A percentile compares a stretch with the other conserved stretches of the same genome.
These are phyloP conservation scores for Hyaloperonospora brassicae DNA, from an alignment of 352 stramenopile species.

Conservation along the genomic window DNA sequence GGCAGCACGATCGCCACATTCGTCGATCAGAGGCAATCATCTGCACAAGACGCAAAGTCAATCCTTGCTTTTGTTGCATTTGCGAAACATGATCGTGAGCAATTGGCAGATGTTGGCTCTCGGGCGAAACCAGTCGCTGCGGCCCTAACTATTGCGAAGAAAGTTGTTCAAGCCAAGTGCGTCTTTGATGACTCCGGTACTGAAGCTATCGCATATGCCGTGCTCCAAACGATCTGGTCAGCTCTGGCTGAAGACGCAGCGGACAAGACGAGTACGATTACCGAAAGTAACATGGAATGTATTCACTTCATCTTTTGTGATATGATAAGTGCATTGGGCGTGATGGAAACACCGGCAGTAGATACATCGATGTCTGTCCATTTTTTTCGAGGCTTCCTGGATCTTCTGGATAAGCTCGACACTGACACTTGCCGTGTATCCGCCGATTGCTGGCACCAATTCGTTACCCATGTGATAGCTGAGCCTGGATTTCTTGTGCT, in stretches of 20 bases:
- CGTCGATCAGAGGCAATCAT: conserved; percentile 24
- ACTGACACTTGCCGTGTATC: conserved; percentile 4
- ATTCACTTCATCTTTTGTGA: conserved; percentile 26
- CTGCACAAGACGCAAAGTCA: conserved; percentile 12
- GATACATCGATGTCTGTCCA: conserved; percentile 6
- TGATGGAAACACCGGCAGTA: background rate
- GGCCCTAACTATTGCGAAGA: conserved; percentile 21
- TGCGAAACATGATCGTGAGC: conserved; percentile 13
- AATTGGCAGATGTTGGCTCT: conserved; percentile 9
- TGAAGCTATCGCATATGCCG: conserved; percentile 21
- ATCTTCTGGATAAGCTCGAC: conserved; percentile 12
- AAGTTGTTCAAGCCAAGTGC: conserved; percentile 19
- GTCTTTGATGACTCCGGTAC: conserved; percentile 19
- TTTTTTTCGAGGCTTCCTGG: conserved; percentile 20
- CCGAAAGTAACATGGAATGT: conserved; percentile 5
- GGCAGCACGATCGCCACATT: conserved; percentile 29
- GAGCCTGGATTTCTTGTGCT: conserved; percentile 20
- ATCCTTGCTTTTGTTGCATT: conserved; percentile 30
- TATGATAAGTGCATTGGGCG: conserved; percentile 10
- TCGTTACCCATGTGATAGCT: conserved; percentile 22
- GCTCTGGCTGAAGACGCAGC: conserved; percentile 2
- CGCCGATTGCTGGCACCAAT: conserved; percentile 8
- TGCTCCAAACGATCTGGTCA: conserved; percentile 25
- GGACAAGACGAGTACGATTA: conserved; percentile 1
- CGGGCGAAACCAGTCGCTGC: conserved; percentile 12